Base-by-base conservation (phyloP, 345 rosid species). In the Angophora floribunda region DNA sequence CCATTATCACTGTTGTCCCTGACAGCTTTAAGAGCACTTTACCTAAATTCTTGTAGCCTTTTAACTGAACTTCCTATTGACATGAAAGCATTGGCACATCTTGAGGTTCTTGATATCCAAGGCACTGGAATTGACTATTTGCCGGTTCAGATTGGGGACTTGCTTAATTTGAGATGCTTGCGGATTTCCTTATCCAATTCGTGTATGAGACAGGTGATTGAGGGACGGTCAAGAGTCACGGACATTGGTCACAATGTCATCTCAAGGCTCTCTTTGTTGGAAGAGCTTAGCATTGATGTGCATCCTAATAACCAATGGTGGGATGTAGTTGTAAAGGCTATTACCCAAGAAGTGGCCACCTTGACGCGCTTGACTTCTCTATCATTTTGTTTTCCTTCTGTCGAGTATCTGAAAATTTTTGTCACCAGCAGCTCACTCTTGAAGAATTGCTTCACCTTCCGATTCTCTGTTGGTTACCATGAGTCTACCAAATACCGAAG, bases 41-140 rank as follows among this genome's bases (percentile, higher is more conserved):
- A 90, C 59, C 85, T 92, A 44, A 92, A 90, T 85, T 89, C 88
- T 22, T 92, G 93, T 70, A 63, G 30, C 26, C 26, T 52, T 32
- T 53, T 92, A 70, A 32, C 70, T 13, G 85, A 85, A 28, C 89
- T 92, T 61, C 93, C 93, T 14, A 36, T 21, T 44, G 59, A 70
- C 79, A 79, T 92, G 47, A 51, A 67, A 13, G 53, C 86, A 17
- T 59, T 92, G 50, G 52, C 11, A 51, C 41, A 36, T 22, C 90
- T 59, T 86, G 90, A 90, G 87, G 91, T 92, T 32, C 90, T 92
- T 70, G 93, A 91, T 52, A 90, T 89, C 30, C 87, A 91, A 30
- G 87, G 87, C 59, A 89, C 90, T 50, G 65, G 85, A 36, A 52
- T 90, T 47, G 52, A 16, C 51, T 86, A 55, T 75, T 86, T 91